These are phyloP conservation scores for Arthroderma uncinatum DNA, from an alignment of 2,329 filamentous ascomycete species.

Conservation along the genomic window DNA sequence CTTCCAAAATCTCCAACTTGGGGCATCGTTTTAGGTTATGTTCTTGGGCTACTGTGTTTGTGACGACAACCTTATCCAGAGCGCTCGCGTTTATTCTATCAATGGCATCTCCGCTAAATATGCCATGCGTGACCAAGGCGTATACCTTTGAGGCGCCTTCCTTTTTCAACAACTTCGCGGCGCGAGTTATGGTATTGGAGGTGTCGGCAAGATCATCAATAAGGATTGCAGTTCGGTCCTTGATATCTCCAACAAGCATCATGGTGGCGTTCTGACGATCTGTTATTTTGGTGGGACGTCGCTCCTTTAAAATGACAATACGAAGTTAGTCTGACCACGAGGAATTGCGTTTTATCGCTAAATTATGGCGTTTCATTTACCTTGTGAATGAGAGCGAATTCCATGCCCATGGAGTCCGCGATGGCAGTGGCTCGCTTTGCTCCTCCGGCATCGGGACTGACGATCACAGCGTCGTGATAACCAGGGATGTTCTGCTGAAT, in stretches of 20 bases:
- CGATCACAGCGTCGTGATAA: constrained; percentile 77
- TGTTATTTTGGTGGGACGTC: constrained; percentile 73
- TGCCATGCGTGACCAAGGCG: constrained; percentile 86
- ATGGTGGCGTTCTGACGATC: constrained; percentile 74
- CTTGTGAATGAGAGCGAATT: constrained; percentile 98
- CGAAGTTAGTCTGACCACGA: constrained; percentile 18
- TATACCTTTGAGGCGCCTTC: constrained; percentile 82
- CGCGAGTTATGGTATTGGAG: constrained; percentile 91
- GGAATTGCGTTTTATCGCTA: constrained; percentile 1
- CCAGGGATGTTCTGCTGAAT: constrained; percentile 73
- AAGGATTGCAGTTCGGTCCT: constrained; percentile 70
- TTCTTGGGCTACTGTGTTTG: constrained; percentile 84
- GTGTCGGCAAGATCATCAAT: constrained; percentile 94
- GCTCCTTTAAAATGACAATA: constrained; percentile 49
- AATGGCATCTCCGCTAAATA: constrained; percentile 90
- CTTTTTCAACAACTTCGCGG: constrained; percentile 91
- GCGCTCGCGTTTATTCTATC: constrained; percentile 86
- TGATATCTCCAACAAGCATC: constrained; percentile 86
- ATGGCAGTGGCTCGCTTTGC: constrained; percentile 94
- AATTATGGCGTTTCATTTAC: constrained; percentile 38
- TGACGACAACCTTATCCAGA: constrained; percentile 87
- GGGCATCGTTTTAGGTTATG: constrained; percentile 67
- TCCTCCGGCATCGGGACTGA: constrained; percentile 91
- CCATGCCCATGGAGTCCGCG: constrained; percentile 82
- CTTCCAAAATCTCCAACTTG: constrained; percentile 85